Evolutionary conservation across 129 eudicot species (phyloP), one percentile per base, ranked within the genome.

Genomic region (Lactuca sativa): DNA sequence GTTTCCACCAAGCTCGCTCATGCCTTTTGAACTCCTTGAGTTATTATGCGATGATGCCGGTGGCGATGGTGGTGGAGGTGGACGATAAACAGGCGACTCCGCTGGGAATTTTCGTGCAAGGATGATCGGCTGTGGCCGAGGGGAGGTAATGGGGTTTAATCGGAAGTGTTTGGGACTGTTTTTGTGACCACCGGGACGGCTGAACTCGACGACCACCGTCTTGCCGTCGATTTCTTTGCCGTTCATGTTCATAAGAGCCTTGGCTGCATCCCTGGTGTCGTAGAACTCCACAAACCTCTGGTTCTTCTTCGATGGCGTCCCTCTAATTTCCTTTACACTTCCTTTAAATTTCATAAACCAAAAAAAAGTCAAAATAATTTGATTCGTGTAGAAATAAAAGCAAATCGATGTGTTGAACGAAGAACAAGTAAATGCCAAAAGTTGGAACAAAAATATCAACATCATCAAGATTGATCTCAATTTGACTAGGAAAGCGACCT

Each of bases 221-320:
- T 71, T 70, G 3, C 96, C 95, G 47, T 77, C 34, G 38, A 92
- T 81, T 75, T 86, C 88, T 52, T 78, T 79, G 7, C 90, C 95
- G 51, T 86, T 81, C 80, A 86, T 77, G 58, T 59, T 85, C 0
- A 53, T 30, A 41, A 89, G 62, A 2, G 96, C 98, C 8, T 51
- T 74, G 0, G 95, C 80, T 8, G 98, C 96, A 66, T 86, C 81
- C 48, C 98, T 73, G 0, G 81, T 86, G 62, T 92, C 98, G 47
- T 81, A 92, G 37, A 86, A 92, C 86, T 92, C 98, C 13, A 92
- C 83, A 71, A 92, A 92, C 56, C 67, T 85, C 64, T 92, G 98
- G 11, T 77, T 73, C 66, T 74, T 77, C 66, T 89, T 92, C 78
- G 71, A 56, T 61, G 96, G 96, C 14, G 98, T 80, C 58, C 81